Evolutionary conservation across 805 yeast species (phyloP), one percentile per base, ranked within the genome.

Genomic region (Zygoascus tannicola): DNA sequence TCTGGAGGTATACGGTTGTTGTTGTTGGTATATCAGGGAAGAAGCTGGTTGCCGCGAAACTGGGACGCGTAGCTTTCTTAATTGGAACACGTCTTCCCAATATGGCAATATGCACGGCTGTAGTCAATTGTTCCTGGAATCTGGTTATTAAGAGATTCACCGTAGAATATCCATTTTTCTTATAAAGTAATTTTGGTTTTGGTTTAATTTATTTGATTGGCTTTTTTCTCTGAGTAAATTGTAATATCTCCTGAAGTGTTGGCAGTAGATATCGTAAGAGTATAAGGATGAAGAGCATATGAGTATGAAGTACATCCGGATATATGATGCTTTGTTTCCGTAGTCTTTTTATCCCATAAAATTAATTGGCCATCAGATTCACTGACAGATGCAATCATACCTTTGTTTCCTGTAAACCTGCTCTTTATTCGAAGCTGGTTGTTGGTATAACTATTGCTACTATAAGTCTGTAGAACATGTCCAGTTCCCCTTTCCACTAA

Each of bases 401-500:
- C 34, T 22, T 55, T 57, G 40, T 53, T 50, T 12, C 46, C 48
- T 3, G 51, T 49, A 38, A 60, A 52, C n/a, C 47, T 36, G 1
- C 56, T 51, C n/a, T 52, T 50, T 28, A 53, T 35, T 2, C 62
- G 53, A 23, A 47, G 55, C 37, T 54, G 47, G 5, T 40, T 37
- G 40, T 57, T 56, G 8, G 32, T 34, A 26, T 59, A 61, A 19
- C 62, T 62, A 8, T 21, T 38, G 48, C 44, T 58, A 8, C 21
- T 23, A 26, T 26, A 26, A 7, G 50, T 38, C 38, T 57, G 57
- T 22, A 57, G 44, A 16, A 56, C 28, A 14, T 45, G 32, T 7
- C 64, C 64, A 32, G 44, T 43, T n/a, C 41, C 37, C 26, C 30
- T 40, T 40, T 59, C 59, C 43, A 59, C 39, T 3, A 58, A 49